These are phyloP conservation scores for Cadophora malorum DNA, from an alignment of 2,329 filamentous ascomycete genomes.

Conservation along the genomic window DNA sequence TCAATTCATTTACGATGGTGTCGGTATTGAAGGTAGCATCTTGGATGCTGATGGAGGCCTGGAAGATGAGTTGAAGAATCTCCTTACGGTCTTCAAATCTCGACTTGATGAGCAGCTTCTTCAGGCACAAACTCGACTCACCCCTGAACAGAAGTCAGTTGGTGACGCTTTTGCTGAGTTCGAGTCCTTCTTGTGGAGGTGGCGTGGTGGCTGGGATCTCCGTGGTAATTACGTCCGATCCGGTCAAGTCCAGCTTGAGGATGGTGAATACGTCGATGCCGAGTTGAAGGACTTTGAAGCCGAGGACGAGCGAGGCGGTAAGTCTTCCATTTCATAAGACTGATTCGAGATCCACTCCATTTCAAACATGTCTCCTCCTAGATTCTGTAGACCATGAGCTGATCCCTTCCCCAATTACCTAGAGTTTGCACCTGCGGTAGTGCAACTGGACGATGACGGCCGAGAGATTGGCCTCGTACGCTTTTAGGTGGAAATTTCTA, in stretches of 20 bases:
- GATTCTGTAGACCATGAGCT: slow-evolving; percentile 14
- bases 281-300: slow-evolving; percentile 58
- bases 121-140: slow-evolving; percentile 45
- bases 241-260: slow-evolving; percentile 58
- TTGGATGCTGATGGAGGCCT: slow-evolving; percentile 45
- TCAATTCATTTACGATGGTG: slow-evolving; percentile 60
- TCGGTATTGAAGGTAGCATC: slow-evolving; percentile 54
- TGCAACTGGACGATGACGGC: slow-evolving; percentile 45
- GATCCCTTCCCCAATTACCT: slow-evolving; percentile 2
- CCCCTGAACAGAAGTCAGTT: slow-evolving; percentile 52
- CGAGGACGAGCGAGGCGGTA: slow-evolving; percentile 52
- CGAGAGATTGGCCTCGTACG: slow-evolving; percentile 44
- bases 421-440: slow-evolving; percentile 45
- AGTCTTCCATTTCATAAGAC: background rate
- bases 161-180: slow-evolving; percentile 56
- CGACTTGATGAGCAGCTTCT: slow-evolving; percentile 57
- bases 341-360: background rate
- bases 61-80: slow-evolving; percentile 50
- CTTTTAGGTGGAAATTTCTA: slow-evolving; percentile 36
- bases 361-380: background rate
- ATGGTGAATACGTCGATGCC: slow-evolving; percentile 54
- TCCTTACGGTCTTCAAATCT: slow-evolving; percentile 61
- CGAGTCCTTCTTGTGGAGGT: slow-evolving; percentile 54
- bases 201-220: slow-evolving; percentile 61
- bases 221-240: slow-evolving; percentile 55